phyloP scores from a whole-genome alignment of 2,329 filamentous ascomycete species.

The Paradendryphiella salina region DNA sequence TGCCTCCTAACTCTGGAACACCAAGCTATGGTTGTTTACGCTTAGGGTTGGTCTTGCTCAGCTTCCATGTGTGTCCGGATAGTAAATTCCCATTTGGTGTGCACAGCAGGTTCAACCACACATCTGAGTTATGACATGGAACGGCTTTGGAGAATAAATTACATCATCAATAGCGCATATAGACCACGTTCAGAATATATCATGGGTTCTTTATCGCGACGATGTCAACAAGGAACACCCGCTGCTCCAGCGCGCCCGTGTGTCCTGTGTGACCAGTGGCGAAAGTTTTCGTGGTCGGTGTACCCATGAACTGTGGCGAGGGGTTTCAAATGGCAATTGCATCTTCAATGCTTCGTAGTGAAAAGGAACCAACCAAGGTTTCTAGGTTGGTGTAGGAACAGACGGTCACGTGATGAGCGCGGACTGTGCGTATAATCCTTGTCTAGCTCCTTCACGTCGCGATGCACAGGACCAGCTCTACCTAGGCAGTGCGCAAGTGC shows the following conservation, averaged over 20 bases:
- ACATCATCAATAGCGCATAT: no score
- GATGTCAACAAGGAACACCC: no score
- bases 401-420: slow-evolving; percentile 6
- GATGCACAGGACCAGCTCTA: slow-evolving; percentile 10
- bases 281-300: no score
- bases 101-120: background rate
- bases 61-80: background rate
- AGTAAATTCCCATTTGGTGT: background rate
- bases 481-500: slow-evolving; percentile 10
- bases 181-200: no score
- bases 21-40: slow-evolving; percentile 18
- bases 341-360: background rate
- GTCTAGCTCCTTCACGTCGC: slow-evolving; percentile 25
- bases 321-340: no score
- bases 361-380: background rate
- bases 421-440: slow-evolving; percentile 17
- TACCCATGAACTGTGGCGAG: no score
- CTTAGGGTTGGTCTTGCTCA: slow-evolving; percentile 11
- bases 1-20: slow-evolving; percentile 5
- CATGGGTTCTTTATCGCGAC: no score
- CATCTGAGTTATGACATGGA: no score
- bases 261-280: no score
- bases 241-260: no score
- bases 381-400: background rate
- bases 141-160: no score